Base-by-base conservation (phyloP, 345 rosid species). In the Rhodamnia rubescens region DNA sequence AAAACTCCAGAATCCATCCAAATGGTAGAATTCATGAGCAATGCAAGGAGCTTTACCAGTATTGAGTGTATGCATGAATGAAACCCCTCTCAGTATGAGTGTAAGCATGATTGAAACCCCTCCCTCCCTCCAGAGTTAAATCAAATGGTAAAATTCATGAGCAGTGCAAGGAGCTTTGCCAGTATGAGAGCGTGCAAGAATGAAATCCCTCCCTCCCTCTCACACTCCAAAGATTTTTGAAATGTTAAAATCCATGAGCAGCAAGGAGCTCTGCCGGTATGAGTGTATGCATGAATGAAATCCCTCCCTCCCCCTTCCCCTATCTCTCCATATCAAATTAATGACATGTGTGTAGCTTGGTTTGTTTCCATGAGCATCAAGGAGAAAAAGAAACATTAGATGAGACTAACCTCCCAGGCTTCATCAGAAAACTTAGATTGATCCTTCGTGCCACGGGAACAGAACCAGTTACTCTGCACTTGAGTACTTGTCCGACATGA, bases 401-500 rank as follows among this genome's bases (percentile, higher is more conserved):
- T 69, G 47, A 85, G 89, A 75, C 90, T 64, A 90, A 97, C 99
- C 98, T 97, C 84, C 91, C 56, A 56, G 94, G 93, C 91, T 93
- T 96, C 92, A 92, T 94, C 82, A 87, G 86, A 88, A 96, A 93
- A 90, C 99, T 97, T 56, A 97, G 98, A 91, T 90, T 96, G 90
- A 97, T 93, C 75, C 93, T 93, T 85, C 90, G 94, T 56, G 95
- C 92, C 85, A 93, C 90, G 87, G 94, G 93, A 89, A 87, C 85
- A 74, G 96, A 91, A 88, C 95, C 83, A 54, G 88, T 91, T 88
- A 97, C 91, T 90, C 98, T 92, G 93, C 99, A 97, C 92, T 97
- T 96, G 89, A 97, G 94, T 84, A 94, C 99, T 92, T 97, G 93
- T n/a, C 98, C 99, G 57, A 92, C 96, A 90, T 94, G 98, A 92